Evolutionary conservation across 2,329 filamentous ascomycete species (phyloP).

Genomic region (Aureobasidium sp.): DNA sequence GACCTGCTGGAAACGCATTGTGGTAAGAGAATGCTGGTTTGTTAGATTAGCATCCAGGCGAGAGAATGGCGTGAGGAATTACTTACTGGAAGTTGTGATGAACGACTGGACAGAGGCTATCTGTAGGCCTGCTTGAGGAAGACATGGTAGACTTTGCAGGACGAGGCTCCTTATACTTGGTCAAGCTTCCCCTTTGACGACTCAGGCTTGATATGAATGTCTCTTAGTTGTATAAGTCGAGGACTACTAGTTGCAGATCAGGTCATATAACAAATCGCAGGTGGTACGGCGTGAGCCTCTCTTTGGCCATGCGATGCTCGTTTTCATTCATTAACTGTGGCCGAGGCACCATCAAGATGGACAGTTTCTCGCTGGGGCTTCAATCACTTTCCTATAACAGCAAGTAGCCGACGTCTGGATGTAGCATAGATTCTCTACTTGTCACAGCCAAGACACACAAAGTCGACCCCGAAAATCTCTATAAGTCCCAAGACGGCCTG

Average conservation of each 20-base stretch:
- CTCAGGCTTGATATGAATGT: constrained; percentile 8
- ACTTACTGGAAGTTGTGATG: constrained; percentile 7
- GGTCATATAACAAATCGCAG: constrained; percentile 5
- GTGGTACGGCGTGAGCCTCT: neutral
- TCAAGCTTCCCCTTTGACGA: constrained; percentile 13
- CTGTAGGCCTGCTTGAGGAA: constrained; percentile 12
- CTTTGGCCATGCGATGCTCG: constrained; percentile 6
- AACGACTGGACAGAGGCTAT: constrained; percentile 16
- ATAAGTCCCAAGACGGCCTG: neutral
- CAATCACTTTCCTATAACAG: neutral
- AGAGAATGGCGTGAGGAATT: constrained; percentile 2
- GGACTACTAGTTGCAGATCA: constrained; percentile 15
- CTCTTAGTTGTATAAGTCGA: constrained; percentile 2
- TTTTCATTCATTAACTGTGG: neutral
- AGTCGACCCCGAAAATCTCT: neutral
- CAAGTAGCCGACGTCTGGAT: neutral
- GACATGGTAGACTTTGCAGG: constrained; percentile 12
- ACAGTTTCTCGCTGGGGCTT: neutral
- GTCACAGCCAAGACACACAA: neutral
- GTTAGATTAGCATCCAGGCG: constrained; percentile 8
- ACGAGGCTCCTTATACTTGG: constrained; percentile 10
- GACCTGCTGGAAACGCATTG: constrained; percentile 15
- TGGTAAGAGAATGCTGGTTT: constrained; percentile 8
- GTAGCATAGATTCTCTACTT: neutral
- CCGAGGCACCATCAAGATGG: neutral